Conservation (phyloP, 139 green algal species). For the Volvox africanus region DNA sequence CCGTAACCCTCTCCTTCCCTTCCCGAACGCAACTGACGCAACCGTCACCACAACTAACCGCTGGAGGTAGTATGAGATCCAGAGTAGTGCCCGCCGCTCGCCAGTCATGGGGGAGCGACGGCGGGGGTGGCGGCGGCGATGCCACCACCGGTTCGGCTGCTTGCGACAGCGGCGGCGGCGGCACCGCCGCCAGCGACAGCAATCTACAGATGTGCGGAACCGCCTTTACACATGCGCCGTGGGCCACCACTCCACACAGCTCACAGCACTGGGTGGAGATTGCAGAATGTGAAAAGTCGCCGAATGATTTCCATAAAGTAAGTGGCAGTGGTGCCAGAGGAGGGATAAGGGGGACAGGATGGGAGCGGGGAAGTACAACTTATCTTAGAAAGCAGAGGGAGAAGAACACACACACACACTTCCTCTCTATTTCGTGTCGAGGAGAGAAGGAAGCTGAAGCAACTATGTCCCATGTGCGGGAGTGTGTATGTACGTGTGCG, state of each 20-base stretch:
- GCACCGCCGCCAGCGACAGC: constrained; percentile 43
- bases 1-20: too few relatives aligned
- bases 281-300: background rate
- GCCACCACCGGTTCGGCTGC: background rate
- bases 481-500: background rate
- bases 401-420: background rate
- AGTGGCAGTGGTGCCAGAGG: too few relatives aligned
- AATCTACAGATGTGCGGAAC: constrained; percentile 63
- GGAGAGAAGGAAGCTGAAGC: background rate
- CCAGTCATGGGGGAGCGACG: constrained; percentile 50
- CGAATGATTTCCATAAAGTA: too few relatives aligned
- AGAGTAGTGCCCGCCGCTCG: constrained; percentile 41
- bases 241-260: constrained; percentile 73
- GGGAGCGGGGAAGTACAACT: too few relatives aligned
- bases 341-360: too few relatives aligned
- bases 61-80: constrained; percentile 34
- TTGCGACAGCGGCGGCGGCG: background rate
- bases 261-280: constrained; percentile 65
- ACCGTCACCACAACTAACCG: background rate
- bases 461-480: background rate
- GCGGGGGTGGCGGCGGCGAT: background rate
- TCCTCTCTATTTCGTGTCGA: background rate
- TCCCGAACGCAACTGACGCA: background rate
- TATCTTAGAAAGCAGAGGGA: too few relatives aligned
- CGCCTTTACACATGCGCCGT: constrained; percentile 66